Conservation (phyloP, 108 stramenopile species). For the Nitzschia palea region DNA sequence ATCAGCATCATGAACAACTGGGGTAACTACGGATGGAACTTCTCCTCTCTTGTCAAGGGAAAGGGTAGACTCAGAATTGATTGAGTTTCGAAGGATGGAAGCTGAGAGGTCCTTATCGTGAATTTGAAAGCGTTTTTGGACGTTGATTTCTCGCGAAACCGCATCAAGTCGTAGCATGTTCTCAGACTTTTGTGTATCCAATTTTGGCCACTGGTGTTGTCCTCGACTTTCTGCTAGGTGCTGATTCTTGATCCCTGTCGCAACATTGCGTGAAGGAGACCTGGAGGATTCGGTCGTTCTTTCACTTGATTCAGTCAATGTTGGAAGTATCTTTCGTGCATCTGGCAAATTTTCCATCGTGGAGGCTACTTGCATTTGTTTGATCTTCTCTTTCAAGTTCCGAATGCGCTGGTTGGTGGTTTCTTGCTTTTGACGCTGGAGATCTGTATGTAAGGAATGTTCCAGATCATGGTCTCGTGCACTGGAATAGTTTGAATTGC, state of each 20-base stretch:
- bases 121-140: too few relatives aligned
- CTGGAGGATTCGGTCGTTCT: not conserved
- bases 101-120: too few relatives aligned
- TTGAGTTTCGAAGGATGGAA: too few relatives aligned
- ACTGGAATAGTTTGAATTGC: too few relatives aligned
- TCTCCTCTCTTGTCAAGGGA: not conserved
- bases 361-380: slow-evolving; percentile 8
- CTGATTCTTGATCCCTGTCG: not conserved
- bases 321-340: not conserved
- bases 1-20: not conserved
- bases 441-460: too few relatives aligned
- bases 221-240: not conserved
- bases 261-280: too few relatives aligned
- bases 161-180: not conserved
- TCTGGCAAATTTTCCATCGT: slow-evolving; percentile 1
- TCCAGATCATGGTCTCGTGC: too few relatives aligned
- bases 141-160: not conserved
- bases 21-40: not conserved
- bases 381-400: slow-evolving; percentile 8
- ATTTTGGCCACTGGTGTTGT: not conserved
- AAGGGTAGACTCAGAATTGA: too few relatives aligned
- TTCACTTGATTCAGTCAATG: not conserved
- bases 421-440: too few relatives aligned
- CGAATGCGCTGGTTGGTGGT: slow-evolving; percentile 12
- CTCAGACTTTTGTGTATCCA: too few relatives aligned